A percentile compares a stretch with the other conserved stretches of the same genome.
Conservation (phyloP, 2,329 filamentous ascomycete species). For the Davidsoniella neocaledoniae region DNA sequence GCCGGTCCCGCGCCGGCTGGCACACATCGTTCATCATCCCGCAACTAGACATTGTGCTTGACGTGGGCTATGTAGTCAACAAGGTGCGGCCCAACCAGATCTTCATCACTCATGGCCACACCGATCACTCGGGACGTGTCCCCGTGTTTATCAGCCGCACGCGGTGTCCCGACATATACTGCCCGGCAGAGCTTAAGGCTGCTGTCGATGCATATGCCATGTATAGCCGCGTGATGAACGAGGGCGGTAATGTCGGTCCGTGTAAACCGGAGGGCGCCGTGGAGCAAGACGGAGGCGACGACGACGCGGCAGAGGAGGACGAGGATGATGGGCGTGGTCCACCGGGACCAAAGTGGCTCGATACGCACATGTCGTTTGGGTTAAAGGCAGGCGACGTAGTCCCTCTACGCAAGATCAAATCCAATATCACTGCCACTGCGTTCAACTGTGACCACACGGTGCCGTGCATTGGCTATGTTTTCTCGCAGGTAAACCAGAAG, state of each 20-base stretch:
- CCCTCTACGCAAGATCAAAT: slow-evolving; percentile 20
- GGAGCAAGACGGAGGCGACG: neutral
- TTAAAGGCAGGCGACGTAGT: slow-evolving; percentile 22
- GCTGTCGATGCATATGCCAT: slow-evolving; percentile 25
- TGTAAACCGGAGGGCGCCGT: slow-evolving; percentile 11
- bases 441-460: slow-evolving; percentile 31
- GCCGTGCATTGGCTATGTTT: slow-evolving; percentile 31
- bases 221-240: slow-evolving; percentile 26
- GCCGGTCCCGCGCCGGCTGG: slow-evolving; percentile 32
- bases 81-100: slow-evolving; percentile 30
- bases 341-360: slow-evolving; percentile 16
- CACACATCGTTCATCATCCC: slow-evolving; percentile 35
- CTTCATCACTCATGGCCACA: slow-evolving; percentile 33
- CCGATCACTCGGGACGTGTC: slow-evolving; percentile 27
- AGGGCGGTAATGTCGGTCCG: slow-evolving; percentile 21
- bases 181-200: slow-evolving; percentile 24
- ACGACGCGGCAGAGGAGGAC: slow-evolving; percentile 13
- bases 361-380: slow-evolving; percentile 25
- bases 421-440: slow-evolving; percentile 23
- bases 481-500: slow-evolving; percentile 23
- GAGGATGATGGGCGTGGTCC: slow-evolving; percentile 12
- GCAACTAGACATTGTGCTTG: slow-evolving; percentile 31
- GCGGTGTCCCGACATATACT: slow-evolving; percentile 29
- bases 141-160: slow-evolving; percentile 27
- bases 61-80: slow-evolving; percentile 31